phyloP scores from a whole-genome alignment of 2,329 filamentous ascomycete species.

The Trichophyton schoenleinii region DNA sequence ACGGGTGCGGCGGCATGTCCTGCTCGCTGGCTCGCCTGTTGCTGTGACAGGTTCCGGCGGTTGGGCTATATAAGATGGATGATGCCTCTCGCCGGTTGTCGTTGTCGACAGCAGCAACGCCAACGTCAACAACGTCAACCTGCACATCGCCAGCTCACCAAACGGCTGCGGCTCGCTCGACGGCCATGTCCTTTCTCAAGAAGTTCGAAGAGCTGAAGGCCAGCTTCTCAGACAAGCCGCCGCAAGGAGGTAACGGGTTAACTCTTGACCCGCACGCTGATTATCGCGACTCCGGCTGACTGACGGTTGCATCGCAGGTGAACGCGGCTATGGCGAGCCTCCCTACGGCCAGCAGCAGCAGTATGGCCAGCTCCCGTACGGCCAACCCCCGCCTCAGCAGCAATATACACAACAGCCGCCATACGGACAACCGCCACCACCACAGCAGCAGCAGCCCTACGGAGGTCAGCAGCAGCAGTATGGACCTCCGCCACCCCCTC shows the following conservation, averaged over 20 bases:
- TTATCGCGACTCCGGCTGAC: neutral
- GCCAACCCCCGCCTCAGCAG: slow-evolving; percentile 6
- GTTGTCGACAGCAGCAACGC: no score
- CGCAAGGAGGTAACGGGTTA: neutral
- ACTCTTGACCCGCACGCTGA: no score
- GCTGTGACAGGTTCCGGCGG: no score
- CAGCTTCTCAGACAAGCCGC: slow-evolving; percentile 22
- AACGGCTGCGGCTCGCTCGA: neutral
- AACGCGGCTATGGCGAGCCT: slow-evolving; percentile 12
- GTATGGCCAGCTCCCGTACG: neutral
- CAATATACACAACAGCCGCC: slow-evolving; percentile 13
- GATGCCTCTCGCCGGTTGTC: no score
- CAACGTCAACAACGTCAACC: neutral
- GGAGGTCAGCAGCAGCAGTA: slow-evolving; percentile 11
- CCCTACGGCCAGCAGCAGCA: slow-evolving; percentile 10
- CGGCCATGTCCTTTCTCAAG: slow-evolving; percentile 35
- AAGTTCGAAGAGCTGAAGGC: slow-evolving; percentile 39
- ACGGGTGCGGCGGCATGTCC: no score
- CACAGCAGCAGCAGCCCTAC: slow-evolving; percentile 5
- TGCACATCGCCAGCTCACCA: neutral
- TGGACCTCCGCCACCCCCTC: slow-evolving; percentile 20
- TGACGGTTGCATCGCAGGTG: neutral
- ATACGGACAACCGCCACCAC: slow-evolving; percentile 10
- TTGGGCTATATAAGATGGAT: no score
- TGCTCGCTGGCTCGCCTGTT: no score